Conservation (phyloP, 495 filamentous ascomycete species). For the Penicillium parvum region DNA sequence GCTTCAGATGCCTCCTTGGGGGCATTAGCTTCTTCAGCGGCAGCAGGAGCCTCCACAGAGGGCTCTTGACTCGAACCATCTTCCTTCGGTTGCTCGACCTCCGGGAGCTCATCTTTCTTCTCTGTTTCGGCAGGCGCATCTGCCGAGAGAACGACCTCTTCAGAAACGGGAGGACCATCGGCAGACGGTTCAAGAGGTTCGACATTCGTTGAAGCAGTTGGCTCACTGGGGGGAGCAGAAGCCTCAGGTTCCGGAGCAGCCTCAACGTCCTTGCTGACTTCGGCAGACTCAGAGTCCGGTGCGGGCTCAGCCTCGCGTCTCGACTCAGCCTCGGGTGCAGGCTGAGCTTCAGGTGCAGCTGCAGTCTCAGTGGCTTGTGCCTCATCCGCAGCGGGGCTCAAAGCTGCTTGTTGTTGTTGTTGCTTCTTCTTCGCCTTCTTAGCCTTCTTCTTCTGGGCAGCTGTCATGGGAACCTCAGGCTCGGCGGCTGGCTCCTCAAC, state of each 20-base stretch:
- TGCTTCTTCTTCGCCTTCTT: slow-evolving; percentile 4
- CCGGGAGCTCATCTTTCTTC: neutral
- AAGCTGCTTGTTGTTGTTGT: neutral
- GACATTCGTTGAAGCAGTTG: too few species aligned
- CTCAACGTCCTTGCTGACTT: neutral
- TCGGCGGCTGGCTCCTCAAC: neutral
- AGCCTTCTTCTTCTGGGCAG: neutral
- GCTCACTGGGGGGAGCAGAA: neutral
- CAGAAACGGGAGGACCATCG: neutral
- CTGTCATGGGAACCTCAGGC: neutral
- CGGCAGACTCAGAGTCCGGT: neutral
- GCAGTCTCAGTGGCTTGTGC: neutral
- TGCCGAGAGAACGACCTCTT: neutral
- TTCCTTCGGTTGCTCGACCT: neutral
- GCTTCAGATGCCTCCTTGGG: neutral
- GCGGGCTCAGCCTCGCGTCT: neutral
- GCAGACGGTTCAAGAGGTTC: too few species aligned
- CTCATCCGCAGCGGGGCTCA: neutral
- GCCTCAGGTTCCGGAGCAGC: neutral
- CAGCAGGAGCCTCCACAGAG: neutral
- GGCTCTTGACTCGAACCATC: neutral
- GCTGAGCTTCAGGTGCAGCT: neutral
- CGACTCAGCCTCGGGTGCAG: too few species aligned
- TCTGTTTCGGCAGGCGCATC: neutral
- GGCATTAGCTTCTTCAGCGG: neutral